Conservation (phyloP, 1,139 yeast genomes). For the Diutina sp. region DNA sequence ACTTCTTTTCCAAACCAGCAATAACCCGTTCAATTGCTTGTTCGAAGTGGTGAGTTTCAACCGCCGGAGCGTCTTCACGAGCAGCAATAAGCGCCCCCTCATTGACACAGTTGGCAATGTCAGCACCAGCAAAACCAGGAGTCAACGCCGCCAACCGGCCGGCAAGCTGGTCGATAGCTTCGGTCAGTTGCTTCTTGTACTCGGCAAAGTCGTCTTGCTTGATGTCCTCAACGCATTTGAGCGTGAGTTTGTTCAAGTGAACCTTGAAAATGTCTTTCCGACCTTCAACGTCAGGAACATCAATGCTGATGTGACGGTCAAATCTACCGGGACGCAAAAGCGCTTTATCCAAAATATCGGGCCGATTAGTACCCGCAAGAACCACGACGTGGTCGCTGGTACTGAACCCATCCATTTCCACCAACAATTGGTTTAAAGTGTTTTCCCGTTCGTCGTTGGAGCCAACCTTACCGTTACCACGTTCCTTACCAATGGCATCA, state of each 20-base stretch:
- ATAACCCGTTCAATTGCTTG: constrained; percentile 73
- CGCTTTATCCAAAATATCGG: constrained; percentile 68
- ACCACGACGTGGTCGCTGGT: constrained; percentile 68
- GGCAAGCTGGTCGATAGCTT: constrained; percentile 43
- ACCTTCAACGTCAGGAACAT: constrained; percentile 68
- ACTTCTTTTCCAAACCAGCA: constrained; percentile 69
- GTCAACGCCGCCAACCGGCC: constrained; percentile 70
- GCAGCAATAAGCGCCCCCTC: constrained; percentile 81
- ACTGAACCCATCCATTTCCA: constrained; percentile 79
- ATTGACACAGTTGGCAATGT: constrained; percentile 72
- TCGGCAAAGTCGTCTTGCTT: constrained; percentile 34
- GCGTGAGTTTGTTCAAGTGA: constrained; percentile 44
- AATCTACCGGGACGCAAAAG: constrained; percentile 76
- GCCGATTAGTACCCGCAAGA: constrained; percentile 73
- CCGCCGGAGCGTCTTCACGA: constrained; percentile 43
- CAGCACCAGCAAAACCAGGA: constrained; percentile 82
- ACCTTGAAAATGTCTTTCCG: constrained; percentile 65
- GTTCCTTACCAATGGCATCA: constrained; percentile 75
- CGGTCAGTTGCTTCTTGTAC: constrained; percentile 32
- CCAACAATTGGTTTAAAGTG: constrained; percentile 65
- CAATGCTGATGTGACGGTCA: constrained; percentile 64
- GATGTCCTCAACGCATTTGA: constrained; percentile 27
- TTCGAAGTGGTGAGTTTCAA: constrained; percentile 54
- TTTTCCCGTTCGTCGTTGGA: constrained; percentile 79
- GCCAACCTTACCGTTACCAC: constrained; percentile 44